phyloP scores from a whole-genome alignment of 106 monocot species.

The Dendrobium huoshanense region DNA sequence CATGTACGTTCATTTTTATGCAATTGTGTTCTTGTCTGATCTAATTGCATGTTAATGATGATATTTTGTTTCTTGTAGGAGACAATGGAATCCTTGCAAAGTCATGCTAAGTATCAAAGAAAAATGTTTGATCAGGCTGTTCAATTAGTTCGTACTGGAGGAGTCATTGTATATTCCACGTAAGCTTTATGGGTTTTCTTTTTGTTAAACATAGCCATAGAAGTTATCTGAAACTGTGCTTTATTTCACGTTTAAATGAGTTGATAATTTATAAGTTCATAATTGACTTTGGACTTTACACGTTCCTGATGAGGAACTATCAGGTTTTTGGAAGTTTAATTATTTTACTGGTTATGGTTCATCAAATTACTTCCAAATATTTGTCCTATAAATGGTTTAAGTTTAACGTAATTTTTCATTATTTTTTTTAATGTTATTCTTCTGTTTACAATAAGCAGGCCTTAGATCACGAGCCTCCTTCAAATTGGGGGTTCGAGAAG shows the following conservation, averaged over 20 bases:
- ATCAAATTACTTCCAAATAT: not conserved
- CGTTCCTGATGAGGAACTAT: not conserved
- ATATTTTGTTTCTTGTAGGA: slow-evolving; percentile 33
- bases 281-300: not conserved
- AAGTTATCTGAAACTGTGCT: not conserved
- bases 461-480: not conserved
- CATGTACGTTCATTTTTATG: not conserved
- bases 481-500: not conserved
- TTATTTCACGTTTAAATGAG: not conserved
- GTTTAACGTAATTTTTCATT: not conserved
- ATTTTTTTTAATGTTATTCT: not conserved
- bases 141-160: slow-evolving; percentile 89
- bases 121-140: slow-evolving; percentile 91
- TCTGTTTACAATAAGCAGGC: not conserved
- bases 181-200: slow-evolving; percentile 15
- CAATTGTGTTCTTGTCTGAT: not conserved
- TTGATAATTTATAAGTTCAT: not conserved
- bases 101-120: slow-evolving; percentile 76
- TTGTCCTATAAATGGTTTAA: not conserved
- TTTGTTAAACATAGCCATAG: not conserved
- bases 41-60: not conserved
- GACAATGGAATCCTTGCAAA: slow-evolving; percentile 65
- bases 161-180: slow-evolving; percentile 94
- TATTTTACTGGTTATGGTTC: not conserved
- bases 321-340: not conserved